Conservation (phyloP, 2,329 filamentous ascomycete species). For the Aspergillus ruber region DNA sequence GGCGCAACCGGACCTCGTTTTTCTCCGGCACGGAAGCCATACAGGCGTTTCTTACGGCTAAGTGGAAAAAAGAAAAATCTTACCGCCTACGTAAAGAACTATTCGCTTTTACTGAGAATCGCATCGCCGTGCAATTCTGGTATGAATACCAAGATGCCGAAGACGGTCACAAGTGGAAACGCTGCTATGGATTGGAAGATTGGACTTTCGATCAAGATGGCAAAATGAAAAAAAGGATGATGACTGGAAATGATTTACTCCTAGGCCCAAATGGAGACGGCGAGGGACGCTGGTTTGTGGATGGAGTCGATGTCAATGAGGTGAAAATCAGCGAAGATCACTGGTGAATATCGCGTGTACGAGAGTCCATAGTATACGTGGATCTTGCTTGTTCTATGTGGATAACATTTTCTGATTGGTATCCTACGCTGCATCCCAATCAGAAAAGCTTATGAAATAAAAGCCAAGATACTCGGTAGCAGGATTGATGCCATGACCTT, state of each 20-base stretch:
- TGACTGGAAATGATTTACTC: conserved; percentile 43
- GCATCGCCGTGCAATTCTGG: conserved; percentile 87
- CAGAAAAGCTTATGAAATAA: too few species aligned
- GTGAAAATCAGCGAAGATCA: conserved; percentile 30
- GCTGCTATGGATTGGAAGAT: conserved; percentile 68
- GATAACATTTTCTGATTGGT: not conserved
- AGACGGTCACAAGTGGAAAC: conserved; percentile 66
- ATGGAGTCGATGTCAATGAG: conserved; percentile 37
- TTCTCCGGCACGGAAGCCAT: conserved; percentile 63
- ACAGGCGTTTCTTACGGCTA: conserved; percentile 59
- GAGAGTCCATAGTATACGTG: too few species aligned
- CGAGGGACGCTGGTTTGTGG: conserved; percentile 40
- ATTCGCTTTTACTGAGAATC: conserved; percentile 68
- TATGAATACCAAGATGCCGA: conserved; percentile 68
- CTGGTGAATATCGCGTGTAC: conserved; percentile 17
- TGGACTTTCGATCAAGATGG: conserved; percentile 43
- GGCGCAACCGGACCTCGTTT: conserved; percentile 71
- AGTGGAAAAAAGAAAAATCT: conserved; percentile 66
- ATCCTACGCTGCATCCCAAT: too few species aligned
- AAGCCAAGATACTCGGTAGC: too few species aligned
- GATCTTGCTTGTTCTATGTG: too few species aligned
- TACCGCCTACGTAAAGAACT: conserved; percentile 78
- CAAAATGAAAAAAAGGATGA: conserved; percentile 43
- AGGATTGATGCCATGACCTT: too few species aligned
- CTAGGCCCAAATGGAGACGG: conserved; percentile 37